Evolutionary conservation across 805 yeast species (phyloP).

Genomic region (Cyberlindnera xylosilytica): DNA sequence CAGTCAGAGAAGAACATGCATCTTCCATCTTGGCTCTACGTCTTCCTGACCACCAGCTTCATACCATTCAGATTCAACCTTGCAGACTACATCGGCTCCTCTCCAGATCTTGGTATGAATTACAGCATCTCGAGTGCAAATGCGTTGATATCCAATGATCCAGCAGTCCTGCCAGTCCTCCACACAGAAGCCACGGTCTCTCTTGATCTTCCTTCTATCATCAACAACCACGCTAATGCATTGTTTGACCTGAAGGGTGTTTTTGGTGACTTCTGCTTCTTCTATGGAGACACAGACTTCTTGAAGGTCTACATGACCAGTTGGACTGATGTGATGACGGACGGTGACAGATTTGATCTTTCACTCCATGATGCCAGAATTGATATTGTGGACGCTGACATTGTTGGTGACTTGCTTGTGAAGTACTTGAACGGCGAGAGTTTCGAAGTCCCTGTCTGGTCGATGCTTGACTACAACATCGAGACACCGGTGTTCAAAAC

Average conservation of each 20-base stretch:
- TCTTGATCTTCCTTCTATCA: constrained; percentile 4
- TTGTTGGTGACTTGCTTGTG: constrained; percentile 8
- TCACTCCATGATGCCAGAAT: constrained; percentile 18
- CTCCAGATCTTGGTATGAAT: not conserved
- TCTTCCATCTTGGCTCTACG: constrained; percentile 18
- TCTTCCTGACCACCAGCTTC: constrained; percentile 12
- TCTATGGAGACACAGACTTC: constrained; percentile 10
- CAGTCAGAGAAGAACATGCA: constrained; percentile 11
- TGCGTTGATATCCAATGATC: constrained; percentile 10
- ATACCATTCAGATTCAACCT: constrained; percentile 10
- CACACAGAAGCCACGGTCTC: constrained; percentile 2
- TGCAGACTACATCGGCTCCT: not conserved
- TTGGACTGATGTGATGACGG: constrained; percentile 23
- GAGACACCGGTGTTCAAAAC: constrained; percentile 25
- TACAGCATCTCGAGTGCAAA: constrained; percentile 3
- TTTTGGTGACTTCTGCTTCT: constrained; percentile 17
- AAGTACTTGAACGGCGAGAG: constrained; percentile 9
- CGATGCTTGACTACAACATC: constrained; percentile 21
- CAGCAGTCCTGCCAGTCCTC: constrained; percentile 6
- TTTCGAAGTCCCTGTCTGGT: constrained; percentile 3
- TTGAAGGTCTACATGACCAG: constrained; percentile 17
- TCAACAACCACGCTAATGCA: constrained; percentile 8
- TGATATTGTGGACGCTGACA: constrained; percentile 20
- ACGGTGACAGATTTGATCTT: constrained; percentile 1
- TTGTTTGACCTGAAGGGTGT: constrained; percentile 13